Evolutionary conservation across 495 filamentous ascomycete genomes (phyloP).

Genomic region (Talaromyces ruber): DNA sequence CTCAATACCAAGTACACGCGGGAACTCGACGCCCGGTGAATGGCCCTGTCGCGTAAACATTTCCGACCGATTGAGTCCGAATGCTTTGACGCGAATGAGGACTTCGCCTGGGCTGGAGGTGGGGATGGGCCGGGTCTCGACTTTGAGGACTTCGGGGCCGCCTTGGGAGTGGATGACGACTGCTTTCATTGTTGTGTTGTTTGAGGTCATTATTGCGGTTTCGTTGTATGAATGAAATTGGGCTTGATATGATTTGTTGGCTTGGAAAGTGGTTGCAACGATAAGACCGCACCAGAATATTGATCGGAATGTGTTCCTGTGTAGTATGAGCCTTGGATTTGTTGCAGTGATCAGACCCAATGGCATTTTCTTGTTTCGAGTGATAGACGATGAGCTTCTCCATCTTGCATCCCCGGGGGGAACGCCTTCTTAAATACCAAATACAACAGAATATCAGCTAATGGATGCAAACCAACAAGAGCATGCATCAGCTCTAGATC

Average conservation of each 20-base stretch:
- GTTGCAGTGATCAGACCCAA: neutral
- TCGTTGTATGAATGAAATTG: neutral
- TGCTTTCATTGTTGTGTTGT: conserved; percentile 28
- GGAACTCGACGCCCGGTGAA: conserved; percentile 33
- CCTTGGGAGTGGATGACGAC: conserved; percentile 28
- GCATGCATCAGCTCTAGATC: neutral
- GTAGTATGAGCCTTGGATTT: neutral
- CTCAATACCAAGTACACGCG: conserved; percentile 44
- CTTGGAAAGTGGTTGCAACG: neutral
- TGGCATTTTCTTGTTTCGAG: neutral
- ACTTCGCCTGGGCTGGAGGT: conserved; percentile 27
- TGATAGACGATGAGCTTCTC: neutral
- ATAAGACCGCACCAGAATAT: neutral
- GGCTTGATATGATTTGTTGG: neutral
- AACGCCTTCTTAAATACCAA: neutral
- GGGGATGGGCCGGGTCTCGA: conserved; percentile 27
- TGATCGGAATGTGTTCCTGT: neutral
- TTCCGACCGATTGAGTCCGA: conserved; percentile 48
- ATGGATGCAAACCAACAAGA: neutral
- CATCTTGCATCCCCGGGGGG: neutral
- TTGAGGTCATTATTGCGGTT: neutral
- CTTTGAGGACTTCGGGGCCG: conserved; percentile 26
- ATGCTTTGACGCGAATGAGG: conserved; percentile 40
- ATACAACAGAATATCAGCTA: neutral
- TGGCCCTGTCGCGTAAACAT: conserved; percentile 47